A percentile compares a stretch with the other conserved stretches of the same genome.
Conservation (phyloP, 768 basidiomycete species). For the Lactifluus pinguis region DNA sequence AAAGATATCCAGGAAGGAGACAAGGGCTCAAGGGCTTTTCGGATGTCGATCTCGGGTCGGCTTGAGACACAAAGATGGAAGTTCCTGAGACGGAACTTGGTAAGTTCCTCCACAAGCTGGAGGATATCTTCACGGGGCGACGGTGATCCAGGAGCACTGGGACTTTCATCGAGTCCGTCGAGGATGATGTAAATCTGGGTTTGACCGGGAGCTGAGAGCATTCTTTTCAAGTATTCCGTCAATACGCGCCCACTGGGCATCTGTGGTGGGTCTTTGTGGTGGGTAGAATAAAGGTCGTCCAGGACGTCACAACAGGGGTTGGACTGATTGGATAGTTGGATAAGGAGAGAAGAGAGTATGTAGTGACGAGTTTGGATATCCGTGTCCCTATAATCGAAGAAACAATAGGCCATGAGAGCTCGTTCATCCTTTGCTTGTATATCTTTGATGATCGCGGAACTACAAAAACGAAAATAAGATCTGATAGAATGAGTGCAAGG, state of each 20-base stretch:
- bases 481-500: neutral
- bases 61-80: neutral
- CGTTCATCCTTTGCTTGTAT: neutral
- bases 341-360: neutral
- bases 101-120: neutral
- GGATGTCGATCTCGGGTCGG: neutral
- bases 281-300: neutral
- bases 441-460: neutral
- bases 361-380: neutral
- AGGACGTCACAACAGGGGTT: neutral
- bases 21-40: neutral
- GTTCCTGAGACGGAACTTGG: neutral
- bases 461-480: neutral
- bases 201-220: neutral
- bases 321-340: neutral
- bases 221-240: neutral
- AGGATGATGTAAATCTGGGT: neutral
- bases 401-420: neutral
- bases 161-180: slow-evolving; percentile 2
- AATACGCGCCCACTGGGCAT: neutral
- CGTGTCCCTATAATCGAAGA: neutral
- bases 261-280: neutral
- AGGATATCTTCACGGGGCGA: neutral
- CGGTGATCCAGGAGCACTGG: neutral
- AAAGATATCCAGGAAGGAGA: neutral